phyloP scores from a whole-genome alignment of 2,329 filamentous ascomycete genomes.

The Colletotrichum tofieldiae region DNA sequence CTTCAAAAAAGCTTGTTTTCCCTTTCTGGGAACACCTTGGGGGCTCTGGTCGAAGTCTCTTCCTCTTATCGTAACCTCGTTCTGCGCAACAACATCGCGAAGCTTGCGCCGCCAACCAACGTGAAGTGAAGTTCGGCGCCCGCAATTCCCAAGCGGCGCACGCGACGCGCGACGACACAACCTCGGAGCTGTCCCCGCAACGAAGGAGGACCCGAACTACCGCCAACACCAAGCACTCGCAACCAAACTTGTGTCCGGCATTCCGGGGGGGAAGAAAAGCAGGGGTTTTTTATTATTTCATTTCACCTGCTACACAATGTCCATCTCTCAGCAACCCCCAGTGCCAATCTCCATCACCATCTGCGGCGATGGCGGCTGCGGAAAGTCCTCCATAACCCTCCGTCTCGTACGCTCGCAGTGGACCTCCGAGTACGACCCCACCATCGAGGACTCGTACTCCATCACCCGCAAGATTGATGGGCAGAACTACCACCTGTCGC shows the following conservation, averaged over 20 bases:
- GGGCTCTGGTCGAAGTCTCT: background rate
- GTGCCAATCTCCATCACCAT: constrained; percentile 83
- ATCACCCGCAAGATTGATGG: constrained; percentile 87
- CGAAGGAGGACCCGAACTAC: background rate
- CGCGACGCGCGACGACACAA: constrained; percentile 23
- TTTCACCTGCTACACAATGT: constrained; percentile 13
- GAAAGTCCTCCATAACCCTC: constrained; percentile 88
- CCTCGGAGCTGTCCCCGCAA: constrained; percentile 3
- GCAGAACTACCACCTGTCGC: constrained; percentile 82
- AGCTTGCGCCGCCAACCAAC: constrained; percentile 3
- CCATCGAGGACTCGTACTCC: constrained; percentile 88
- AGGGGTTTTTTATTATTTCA: too few relatives aligned
- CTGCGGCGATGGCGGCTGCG: constrained; percentile 88
- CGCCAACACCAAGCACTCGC: background rate
- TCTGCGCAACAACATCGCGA: constrained; percentile 2
- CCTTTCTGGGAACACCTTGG: background rate
- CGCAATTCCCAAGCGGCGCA: constrained; percentile 3
- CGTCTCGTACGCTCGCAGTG: constrained; percentile 87
- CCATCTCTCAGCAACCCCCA: constrained; percentile 55
- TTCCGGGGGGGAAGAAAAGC: background rate
- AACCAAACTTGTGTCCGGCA: constrained; percentile 5
- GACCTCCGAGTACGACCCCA: constrained; percentile 87
- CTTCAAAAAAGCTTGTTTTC: background rate
- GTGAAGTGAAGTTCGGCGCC: background rate
- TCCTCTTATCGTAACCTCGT: background rate